Evolutionary conservation across 2,329 filamentous ascomycete genomes (phyloP).

Genomic region (Talaromyces islandicus): DNA sequence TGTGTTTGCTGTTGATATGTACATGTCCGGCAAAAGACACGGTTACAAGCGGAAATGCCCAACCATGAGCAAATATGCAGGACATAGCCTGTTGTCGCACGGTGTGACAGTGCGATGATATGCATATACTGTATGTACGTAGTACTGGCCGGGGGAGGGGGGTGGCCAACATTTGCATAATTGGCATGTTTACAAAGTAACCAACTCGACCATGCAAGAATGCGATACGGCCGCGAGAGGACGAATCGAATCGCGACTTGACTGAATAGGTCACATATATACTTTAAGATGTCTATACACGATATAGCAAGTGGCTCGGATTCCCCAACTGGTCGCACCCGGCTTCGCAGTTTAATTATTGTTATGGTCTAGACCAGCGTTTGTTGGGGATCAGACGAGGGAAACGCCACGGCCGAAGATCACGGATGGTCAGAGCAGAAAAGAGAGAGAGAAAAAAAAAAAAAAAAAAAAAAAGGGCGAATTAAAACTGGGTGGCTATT

Average conservation of each 20-base stretch:
- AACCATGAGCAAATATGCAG: neutral
- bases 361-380: neutral
- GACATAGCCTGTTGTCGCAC: neutral
- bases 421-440: neutral
- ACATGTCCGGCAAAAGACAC: neutral
- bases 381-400: neutral
- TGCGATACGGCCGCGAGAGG: neutral
- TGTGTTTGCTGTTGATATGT: neutral
- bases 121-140: neutral
- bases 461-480: neutral
- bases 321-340: neutral
- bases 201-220: neutral
- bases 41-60: neutral
- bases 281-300: neutral
- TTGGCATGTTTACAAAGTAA: neutral
- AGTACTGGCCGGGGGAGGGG: neutral
- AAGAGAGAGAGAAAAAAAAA: neutral
- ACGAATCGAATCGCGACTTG: neutral
- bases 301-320: neutral
- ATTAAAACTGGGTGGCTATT: neutral
- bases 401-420: neutral
- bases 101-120: neutral
- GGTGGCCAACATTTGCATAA: neutral
- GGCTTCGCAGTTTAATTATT: neutral
- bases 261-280: neutral